A percentile compares a stretch with the other conserved stretches of the same genome.
phyloP scores from a whole-genome alignment of 805 yeast species.

The Candida krabiensis region DNA sequence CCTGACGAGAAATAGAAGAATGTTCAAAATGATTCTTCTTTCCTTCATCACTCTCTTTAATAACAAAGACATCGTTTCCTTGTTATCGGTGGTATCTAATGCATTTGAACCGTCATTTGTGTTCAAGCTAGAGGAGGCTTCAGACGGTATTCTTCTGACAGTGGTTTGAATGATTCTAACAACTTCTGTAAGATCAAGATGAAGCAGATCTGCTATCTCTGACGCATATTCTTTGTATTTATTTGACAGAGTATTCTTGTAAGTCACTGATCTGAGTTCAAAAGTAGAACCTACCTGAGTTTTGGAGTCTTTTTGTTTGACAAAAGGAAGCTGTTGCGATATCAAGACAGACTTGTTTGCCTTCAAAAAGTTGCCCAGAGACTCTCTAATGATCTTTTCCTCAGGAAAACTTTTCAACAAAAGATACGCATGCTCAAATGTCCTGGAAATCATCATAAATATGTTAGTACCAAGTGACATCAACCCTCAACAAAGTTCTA shows the following conservation, averaged over 20 bases:
- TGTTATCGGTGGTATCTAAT: conserved; percentile 32
- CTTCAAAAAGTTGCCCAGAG: conserved; percentile 12
- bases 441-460: conserved; percentile 13
- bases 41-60: conserved; percentile 47
- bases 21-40: conserved; percentile 47
- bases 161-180: conserved; percentile 48
- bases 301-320: conserved; percentile 1
- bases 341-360: conserved; percentile 15
- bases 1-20: conserved; percentile 37
- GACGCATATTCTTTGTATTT: conserved; percentile 40
- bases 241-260: conserved; percentile 17
- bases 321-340: conserved; percentile 18
- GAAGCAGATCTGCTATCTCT: conserved; percentile 38
- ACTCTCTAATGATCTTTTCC: conserved; percentile 9
- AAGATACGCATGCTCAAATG: conserved; percentile 22
- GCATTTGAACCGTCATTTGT: conserved; percentile 22
- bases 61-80: conserved; percentile 36
- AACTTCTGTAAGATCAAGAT: conserved; percentile 44
- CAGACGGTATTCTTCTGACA: conserved; percentile 37
- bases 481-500: not conserved
- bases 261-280: conserved; percentile 12
- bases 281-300: conserved; percentile 6
- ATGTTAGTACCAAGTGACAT: too few species aligned
- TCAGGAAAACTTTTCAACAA: conserved; percentile 11
- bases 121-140: conserved; percentile 16